These are phyloP conservation scores for Aspergillus asperescens DNA, from an alignment of 495 filamentous ascomycete species.

Conservation along the genomic window DNA sequence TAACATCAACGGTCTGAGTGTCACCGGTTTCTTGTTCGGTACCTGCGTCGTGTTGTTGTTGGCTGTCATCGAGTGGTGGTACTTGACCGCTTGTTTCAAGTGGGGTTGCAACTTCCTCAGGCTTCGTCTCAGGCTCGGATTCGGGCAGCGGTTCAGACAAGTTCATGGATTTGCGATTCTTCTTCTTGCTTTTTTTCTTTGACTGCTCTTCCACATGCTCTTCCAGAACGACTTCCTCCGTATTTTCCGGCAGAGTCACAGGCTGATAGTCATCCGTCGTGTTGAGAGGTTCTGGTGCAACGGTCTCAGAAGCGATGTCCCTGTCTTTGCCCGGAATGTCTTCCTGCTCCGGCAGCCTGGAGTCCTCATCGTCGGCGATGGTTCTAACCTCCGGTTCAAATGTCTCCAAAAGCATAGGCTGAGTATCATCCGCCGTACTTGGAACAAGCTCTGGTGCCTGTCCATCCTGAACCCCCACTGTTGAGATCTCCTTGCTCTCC, in stretches of 20 bases:
- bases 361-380: not conserved
- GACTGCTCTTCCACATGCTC: slow-evolving; percentile 13
- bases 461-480: not conserved
- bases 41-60: not conserved
- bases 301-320: not conserved
- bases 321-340: not conserved
- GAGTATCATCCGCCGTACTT: not conserved
- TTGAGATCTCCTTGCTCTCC: not conserved
- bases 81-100: slow-evolving; percentile 23
- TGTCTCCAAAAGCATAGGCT: not conserved
- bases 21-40: slow-evolving; percentile 14
- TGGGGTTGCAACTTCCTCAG: slow-evolving; percentile 17
- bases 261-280: not conserved
- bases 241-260: not conserved
- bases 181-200: slow-evolving; percentile 33
- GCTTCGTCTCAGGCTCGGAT: slow-evolving; percentile 6
- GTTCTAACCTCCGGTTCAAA: not conserved
- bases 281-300: not conserved
- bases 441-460: not conserved
- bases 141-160: slow-evolving; percentile 25
- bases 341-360: not conserved
- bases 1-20: slow-evolving; percentile 15
- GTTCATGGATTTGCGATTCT: slow-evolving; percentile 28
- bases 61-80: slow-evolving; percentile 5
- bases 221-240: slow-evolving; percentile 8